These are phyloP conservation scores for Fusarium buxicola DNA, from an alignment of 2,329 filamentous ascomycete genomes.

Conservation along the genomic window DNA sequence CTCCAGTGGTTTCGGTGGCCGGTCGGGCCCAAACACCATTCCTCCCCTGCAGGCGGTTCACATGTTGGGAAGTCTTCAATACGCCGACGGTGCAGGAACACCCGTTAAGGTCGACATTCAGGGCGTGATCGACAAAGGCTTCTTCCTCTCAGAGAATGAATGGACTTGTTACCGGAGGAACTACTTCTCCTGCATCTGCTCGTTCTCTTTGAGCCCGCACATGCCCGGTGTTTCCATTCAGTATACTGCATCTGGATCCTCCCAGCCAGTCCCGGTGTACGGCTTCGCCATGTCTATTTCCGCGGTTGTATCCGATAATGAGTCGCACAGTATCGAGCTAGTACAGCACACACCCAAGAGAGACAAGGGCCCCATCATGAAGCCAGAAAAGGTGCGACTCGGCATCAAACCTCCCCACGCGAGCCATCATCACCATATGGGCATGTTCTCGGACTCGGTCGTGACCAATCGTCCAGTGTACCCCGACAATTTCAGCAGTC, in stretches of 20 bases:
- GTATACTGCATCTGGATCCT: conserved; percentile 62
- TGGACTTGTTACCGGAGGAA: conserved; percentile 96
- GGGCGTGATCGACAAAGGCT: conserved; percentile 88
- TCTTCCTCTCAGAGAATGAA: conserved; percentile 82
- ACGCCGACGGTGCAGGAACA: conserved; percentile 60
- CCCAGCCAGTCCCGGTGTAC: conserved; percentile 72
- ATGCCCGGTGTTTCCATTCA: conserved; percentile 60
- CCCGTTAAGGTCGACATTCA: conserved; percentile 78
- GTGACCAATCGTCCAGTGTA: conserved; percentile 50
- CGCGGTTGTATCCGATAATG: conserved; percentile 81
- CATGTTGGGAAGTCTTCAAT: conserved; percentile 70
- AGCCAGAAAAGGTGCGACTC: conserved; percentile 76
- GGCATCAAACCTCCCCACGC: conserved; percentile 73
- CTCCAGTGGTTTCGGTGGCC: conserved; percentile 52
- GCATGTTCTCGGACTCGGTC: conserved; percentile 57
- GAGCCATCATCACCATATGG: conserved; percentile 58
- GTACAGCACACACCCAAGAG: conserved; percentile 93
- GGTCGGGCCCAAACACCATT: conserved; percentile 53
- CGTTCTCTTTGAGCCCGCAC: conserved; percentile 75
- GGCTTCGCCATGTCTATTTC: conserved; percentile 87
- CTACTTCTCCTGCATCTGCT: conserved; percentile 88
- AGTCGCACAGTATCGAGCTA: conserved; percentile 81
- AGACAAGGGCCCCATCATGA: conserved; percentile 85
- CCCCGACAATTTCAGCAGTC: conserved; percentile 54
- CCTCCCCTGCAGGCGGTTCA: conserved; percentile 65